Conservation (phyloP, 192 early-diverging fungal species). For the Backusella circina region DNA sequence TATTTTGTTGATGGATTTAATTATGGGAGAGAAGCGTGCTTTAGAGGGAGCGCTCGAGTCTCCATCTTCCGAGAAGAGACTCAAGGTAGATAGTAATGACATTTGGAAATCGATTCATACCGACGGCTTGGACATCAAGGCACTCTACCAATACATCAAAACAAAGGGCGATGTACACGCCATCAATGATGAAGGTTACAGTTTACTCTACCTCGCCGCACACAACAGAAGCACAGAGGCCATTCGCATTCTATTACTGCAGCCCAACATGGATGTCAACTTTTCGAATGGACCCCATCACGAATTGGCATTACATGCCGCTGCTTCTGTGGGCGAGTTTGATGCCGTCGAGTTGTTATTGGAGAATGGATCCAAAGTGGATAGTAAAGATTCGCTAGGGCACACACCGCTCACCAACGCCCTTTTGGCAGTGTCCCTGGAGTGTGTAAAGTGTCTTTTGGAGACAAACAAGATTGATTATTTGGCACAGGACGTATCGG, state of each 20-base stretch:
- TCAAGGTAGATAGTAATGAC: neutral
- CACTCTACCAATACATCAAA: slow-evolving; percentile 30
- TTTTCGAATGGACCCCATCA: slow-evolving; percentile 27
- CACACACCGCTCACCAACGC: slow-evolving; percentile 34
- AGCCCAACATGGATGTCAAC: slow-evolving; percentile 26
- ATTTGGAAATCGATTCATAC: slow-evolving; percentile 26
- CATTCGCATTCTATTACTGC: slow-evolving; percentile 29
- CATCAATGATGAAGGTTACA: slow-evolving; percentile 21
- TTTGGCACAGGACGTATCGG: slow-evolving; percentile 9
- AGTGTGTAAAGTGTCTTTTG: slow-evolving; percentile 16
- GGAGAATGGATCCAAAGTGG: slow-evolving; percentile 24
- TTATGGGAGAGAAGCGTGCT: neutral
- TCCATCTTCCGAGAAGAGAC: neutral
- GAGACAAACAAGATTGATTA: neutral
- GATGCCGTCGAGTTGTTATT: slow-evolving; percentile 35
- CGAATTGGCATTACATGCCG: slow-evolving; percentile 33
- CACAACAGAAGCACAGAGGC: slow-evolving; percentile 34
- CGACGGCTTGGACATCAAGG: slow-evolving; percentile 30
- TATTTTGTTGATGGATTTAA: neutral
- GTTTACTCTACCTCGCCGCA: slow-evolving; percentile 32
- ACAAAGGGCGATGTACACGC: slow-evolving; percentile 8
- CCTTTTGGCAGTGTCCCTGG: slow-evolving; percentile 17
- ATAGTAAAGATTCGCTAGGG: slow-evolving; percentile 23
- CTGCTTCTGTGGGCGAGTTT: neutral
- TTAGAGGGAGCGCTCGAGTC: neutral